Evolutionary conservation across 495 filamentous ascomycete species (phyloP).

Genomic region (Apiosordaria backusii): DNA sequence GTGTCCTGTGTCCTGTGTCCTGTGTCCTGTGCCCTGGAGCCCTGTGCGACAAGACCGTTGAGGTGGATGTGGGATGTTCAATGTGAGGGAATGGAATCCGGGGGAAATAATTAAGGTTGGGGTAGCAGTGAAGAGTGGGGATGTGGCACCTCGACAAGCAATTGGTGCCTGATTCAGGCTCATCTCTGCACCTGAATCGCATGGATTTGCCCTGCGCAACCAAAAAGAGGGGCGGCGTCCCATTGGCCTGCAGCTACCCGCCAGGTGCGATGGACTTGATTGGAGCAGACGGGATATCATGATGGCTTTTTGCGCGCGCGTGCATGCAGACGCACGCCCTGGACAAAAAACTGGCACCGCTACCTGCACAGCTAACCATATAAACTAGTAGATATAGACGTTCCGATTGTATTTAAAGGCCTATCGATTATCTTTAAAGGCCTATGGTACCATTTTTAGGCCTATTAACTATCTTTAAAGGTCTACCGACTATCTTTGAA

Average conservation of each 20-base stretch:
- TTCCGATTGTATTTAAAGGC: no score
- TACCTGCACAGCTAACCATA: no score
- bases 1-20: neutral
- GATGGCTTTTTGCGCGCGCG: no score
- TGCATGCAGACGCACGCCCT: no score
- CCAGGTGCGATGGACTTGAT: neutral
- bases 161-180: neutral
- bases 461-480: no score
- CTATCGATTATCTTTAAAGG: no score
- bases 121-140: neutral
- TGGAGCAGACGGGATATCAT: neutral
- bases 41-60: neutral
- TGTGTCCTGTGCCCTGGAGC: no score
- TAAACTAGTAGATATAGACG: no score
- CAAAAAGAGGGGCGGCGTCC: neutral
- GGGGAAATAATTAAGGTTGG: slow-evolving; percentile 2
- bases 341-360: no score
- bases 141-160: neutral
- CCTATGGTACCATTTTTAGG: no score
- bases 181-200: neutral
- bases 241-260: neutral
- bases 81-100: neutral
- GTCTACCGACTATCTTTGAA: no score
- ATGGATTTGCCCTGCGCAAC: neutral
- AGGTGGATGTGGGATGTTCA: neutral